phyloP scores from a whole-genome alignment of 306 rosid genomes.

The Pyrus communis region DNA sequence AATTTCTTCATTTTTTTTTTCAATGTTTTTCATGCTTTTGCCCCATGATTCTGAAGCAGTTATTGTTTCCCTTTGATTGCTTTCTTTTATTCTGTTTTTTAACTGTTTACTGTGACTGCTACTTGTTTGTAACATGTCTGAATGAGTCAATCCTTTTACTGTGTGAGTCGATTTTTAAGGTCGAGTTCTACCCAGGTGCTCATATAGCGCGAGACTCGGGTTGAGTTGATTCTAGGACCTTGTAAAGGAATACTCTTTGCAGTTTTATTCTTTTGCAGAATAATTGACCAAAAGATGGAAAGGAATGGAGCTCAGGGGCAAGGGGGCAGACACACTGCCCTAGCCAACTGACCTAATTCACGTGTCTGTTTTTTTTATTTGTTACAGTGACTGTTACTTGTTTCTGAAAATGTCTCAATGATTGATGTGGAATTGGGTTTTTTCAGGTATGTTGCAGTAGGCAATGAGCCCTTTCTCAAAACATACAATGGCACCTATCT shows the following conservation, averaged over 20 bases:
- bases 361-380: background rate
- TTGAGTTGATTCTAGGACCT: too few relatives aligned
- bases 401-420: background rate
- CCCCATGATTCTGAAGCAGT: background rate
- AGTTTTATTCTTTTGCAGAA: too few relatives aligned
- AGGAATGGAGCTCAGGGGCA: too few relatives aligned
- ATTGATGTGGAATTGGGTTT: constrained; percentile 11
- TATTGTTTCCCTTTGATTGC: background rate
- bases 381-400: background rate
- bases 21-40: background rate
- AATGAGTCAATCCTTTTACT: background rate
- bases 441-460: constrained; percentile 87
- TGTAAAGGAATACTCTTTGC: too few relatives aligned
- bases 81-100: background rate
- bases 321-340: background rate
- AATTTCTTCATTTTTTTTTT: constrained; percentile 22
- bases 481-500: constrained; percentile 69
- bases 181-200: too few relatives aligned
- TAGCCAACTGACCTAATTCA: background rate
- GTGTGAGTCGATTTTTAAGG: background rate
- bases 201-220: too few relatives aligned
- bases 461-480: constrained; percentile 86
- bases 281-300: too few relatives aligned
- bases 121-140: background rate
- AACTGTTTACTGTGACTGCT: background rate